phyloP scores from a whole-genome alignment of 106 monocot genomes.

The Dendrobium huoshanense region DNA sequence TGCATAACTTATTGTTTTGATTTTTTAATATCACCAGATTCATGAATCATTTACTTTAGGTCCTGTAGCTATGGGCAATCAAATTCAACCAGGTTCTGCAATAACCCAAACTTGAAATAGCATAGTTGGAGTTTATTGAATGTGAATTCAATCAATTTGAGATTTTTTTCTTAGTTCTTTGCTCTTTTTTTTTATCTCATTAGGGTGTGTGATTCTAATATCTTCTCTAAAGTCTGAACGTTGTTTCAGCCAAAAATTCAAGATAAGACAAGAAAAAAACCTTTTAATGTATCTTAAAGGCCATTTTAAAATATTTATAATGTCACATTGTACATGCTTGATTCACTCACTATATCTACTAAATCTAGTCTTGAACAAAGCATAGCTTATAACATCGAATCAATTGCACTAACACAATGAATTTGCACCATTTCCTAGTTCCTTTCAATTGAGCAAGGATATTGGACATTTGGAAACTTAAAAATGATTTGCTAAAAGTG shows the following conservation, averaged over 20 bases:
- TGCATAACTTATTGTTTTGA: not conserved
- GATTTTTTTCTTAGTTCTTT: not conserved
- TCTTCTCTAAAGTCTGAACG: not conserved
- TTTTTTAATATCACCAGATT: constrained; percentile 35
- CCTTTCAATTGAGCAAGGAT: too few species aligned
- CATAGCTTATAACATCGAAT: too few species aligned
- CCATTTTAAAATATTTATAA: too few species aligned
- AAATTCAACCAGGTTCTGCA: not conserved
- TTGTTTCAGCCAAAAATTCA: not conserved
- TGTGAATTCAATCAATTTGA: not conserved
- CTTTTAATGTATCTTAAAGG: too few species aligned
- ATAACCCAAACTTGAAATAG: not conserved
- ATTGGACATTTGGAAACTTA: too few species aligned
- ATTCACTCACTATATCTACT: too few species aligned
- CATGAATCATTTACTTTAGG: constrained; percentile 78
- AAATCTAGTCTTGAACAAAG: too few species aligned
- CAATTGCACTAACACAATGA: too few species aligned
- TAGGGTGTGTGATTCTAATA: not conserved
- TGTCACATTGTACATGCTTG: too few species aligned
- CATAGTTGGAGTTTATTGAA: not conserved
- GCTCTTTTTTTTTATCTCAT: not conserved
- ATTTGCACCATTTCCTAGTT: too few species aligned
- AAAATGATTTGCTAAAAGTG: too few species aligned
- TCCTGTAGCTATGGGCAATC: constrained; percentile 71
- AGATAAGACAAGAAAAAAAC: not conserved